These are phyloP conservation scores for Pythium myriotylum DNA, from an alignment of 352 stramenopile species.

Conservation along the genomic window DNA sequence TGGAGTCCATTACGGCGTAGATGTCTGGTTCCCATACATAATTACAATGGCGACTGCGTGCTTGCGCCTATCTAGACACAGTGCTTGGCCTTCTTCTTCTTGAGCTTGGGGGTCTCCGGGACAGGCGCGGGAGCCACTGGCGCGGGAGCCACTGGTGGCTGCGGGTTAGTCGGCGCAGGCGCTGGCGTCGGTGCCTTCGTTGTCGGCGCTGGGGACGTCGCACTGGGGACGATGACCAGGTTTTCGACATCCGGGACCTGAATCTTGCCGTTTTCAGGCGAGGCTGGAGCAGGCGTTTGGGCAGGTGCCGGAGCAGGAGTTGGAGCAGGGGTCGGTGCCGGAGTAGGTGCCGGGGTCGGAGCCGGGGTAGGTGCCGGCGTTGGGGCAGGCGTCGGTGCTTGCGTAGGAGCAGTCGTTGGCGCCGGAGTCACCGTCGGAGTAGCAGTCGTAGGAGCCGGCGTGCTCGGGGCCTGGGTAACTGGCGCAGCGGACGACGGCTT, in stretches of 20 bases:
- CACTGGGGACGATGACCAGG: not conserved
- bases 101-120: constrained; percentile 10
- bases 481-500: not conserved
- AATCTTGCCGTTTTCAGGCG: constrained; percentile 14
- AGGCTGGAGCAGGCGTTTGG: constrained; percentile 3
- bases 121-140: not conserved
- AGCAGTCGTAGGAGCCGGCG: not conserved
- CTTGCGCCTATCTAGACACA: constrained; percentile 25
- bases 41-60: not conserved
- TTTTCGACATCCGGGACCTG: constrained; percentile 11
- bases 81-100: constrained; percentile 28
- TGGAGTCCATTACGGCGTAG: not conserved
- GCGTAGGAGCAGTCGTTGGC: not conserved
- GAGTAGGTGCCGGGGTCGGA: too few relatives aligned
- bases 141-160: constrained; percentile 2
- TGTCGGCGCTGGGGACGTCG: not conserved
- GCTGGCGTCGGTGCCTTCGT: not conserved
- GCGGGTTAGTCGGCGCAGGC: not conserved
- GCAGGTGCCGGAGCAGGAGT: constrained; percentile 14
- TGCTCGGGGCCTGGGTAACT: constrained; percentile 13
- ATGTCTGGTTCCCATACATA: not conserved
- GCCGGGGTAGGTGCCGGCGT: not conserved
- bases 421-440: not conserved
- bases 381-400: constrained; percentile 11
- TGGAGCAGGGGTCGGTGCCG: too few relatives aligned